These are phyloP conservation scores for Vitis riparia DNA, from an alignment of 164 flowering plant species.

Conservation along the genomic window DNA sequence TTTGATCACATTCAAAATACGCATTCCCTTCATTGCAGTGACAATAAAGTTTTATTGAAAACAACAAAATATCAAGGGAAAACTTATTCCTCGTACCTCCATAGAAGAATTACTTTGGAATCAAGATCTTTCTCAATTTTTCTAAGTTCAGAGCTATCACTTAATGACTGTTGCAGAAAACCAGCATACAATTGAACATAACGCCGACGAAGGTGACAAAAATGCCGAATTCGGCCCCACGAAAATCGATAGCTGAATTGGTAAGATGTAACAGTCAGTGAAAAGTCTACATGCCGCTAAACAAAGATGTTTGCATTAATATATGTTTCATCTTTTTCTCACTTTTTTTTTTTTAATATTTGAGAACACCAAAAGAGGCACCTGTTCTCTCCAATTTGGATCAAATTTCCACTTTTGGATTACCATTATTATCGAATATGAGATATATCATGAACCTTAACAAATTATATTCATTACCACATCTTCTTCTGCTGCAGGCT, in stretches of 20 bases:
- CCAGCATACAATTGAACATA: conserved; percentile 86
- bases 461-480: conserved; percentile 49
- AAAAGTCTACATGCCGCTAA: neutral
- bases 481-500: conserved; percentile 78
- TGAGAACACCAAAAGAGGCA: too few relatives aligned
- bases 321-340: too few relatives aligned
- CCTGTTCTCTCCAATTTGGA: too few relatives aligned
- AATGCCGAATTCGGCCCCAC: conserved; percentile 77
- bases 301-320: too few relatives aligned
- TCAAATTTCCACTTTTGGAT: too few relatives aligned
- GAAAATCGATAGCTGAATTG: conserved; percentile 79
- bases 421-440: too few relatives aligned
- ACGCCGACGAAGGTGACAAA: conserved; percentile 83
- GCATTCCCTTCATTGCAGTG: neutral
- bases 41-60: too few relatives aligned
- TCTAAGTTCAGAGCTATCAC: conserved; percentile 52
- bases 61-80: neutral
- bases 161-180: conserved; percentile 60
- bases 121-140: conserved; percentile 90
- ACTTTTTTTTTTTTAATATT: too few relatives aligned
- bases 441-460: neutral
- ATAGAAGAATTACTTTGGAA: conserved; percentile 87
- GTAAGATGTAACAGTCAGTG: conserved; percentile 10
- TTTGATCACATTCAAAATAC: neutral
- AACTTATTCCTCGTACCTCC: conserved; percentile 63